Evolutionary conservation across 805 yeast species (phyloP).

Genomic region (Sporopachydermia lactativora): DNA sequence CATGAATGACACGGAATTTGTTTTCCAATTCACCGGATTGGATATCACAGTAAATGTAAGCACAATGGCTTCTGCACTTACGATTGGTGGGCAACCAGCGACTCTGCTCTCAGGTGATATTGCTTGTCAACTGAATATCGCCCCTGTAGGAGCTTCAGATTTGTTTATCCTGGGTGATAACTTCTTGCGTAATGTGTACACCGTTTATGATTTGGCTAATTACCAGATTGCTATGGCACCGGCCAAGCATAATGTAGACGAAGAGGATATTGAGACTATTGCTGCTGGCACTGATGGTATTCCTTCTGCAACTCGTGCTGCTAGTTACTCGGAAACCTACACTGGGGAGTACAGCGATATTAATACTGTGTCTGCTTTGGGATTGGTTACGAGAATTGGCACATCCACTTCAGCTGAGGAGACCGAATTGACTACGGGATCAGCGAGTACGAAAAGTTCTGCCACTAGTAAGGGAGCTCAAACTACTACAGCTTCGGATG

Average conservation of each 20-base stretch:
- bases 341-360: no score
- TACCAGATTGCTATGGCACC: constrained; percentile 41
- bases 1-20: constrained; percentile 16
- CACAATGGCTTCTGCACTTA: constrained; percentile 11
- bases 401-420: no score
- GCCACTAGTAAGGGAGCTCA: no score
- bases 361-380: no score
- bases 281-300: constrained; percentile 12
- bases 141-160: constrained; percentile 16
- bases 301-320: constrained; percentile 18
- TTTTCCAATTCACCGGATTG: constrained; percentile 37
- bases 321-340: constrained; percentile 4
- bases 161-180: constrained; percentile 46
- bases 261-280: constrained; percentile 15
- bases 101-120: constrained; percentile 11
- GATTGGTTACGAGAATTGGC: no score
- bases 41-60: constrained; percentile 30
- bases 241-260: constrained; percentile 17
- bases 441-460: no score
- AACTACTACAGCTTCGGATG: no score
- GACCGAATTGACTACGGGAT: no score
- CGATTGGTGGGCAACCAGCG: constrained; percentile 7
- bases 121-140: constrained; percentile 13
- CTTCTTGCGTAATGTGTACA: constrained; percentile 49
- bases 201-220: constrained; percentile 51